Evolutionary conservation across 176 grass and related monocot species (phyloP), one percentile per base, ranked within the genome.

Genomic region (Aegilops tauschii): DNA sequence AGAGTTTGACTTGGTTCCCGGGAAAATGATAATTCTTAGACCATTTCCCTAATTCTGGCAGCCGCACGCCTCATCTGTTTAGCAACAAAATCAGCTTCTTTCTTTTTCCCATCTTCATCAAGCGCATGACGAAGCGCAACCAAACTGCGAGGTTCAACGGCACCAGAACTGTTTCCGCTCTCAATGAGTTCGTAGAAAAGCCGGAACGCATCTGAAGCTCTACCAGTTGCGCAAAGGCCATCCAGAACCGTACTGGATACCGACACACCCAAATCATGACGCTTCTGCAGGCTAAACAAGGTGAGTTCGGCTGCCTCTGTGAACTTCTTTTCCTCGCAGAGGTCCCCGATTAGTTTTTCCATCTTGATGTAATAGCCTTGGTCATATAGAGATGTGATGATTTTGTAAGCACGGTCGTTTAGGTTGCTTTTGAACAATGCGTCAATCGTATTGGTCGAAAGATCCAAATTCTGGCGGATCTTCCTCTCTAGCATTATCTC

Each of bases 331-430:
- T 67, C 74, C 80, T 91, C 13, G 9, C 93, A 95, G 45, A 98
- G 79, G 65, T 16, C 68, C 40, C 58, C 8, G 17, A 90, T 83
- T 86, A 95, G 8, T 16, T 91, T 92, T 77, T 93, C 96, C 91
- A 95, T 93, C 87, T 91, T 95, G 66, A 95, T 87, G 89, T 80
- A 90, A 78, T 93, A 95, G 27, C 96, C 96, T 67, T 90, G 77
- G 58, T 91, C 80, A 80, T 92, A 98, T 37, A 93, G 77, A 37
- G 79, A 81, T 20, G 69, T 85, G 21, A 90, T 35, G 70, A 91
- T 75, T 78, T 89, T 84, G 65, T 90, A 95, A 61, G 93, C 93
- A 50, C 45, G 87, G 12, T 93, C 83, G 68, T 79, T 87, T 12
- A 83, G 75, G 68, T 59, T 36, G 52, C 65, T 89, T 76, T 74